phyloP scores from a whole-genome alignment of 768 basidiomycete genomes.

The Leccinellum albellum region DNA sequence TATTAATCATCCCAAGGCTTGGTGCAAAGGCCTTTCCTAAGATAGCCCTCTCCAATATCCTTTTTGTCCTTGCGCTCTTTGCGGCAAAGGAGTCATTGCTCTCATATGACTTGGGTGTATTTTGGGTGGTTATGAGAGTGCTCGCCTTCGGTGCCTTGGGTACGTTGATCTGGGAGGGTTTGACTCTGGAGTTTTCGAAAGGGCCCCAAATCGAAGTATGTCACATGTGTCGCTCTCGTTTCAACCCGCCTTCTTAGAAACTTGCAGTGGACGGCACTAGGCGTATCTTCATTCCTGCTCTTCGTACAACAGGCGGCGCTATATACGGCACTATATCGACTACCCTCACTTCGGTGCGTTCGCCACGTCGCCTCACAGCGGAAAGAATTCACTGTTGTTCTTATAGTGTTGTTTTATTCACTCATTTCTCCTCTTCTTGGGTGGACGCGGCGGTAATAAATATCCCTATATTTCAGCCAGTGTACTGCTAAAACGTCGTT shows the following conservation, averaged over 20 bases:
- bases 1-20: conserved; percentile 37
- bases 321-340: conserved; percentile 63
- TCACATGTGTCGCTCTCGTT: conserved; percentile 3
- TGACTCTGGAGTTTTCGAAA: conserved; percentile 51
- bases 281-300: conserved; percentile 59
- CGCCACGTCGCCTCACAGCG: neutral
- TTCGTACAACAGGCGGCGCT: conserved; percentile 68
- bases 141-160: conserved; percentile 70
- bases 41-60: conserved; percentile 56
- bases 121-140: conserved; percentile 74
- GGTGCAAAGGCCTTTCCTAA: conserved; percentile 50
- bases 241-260: conserved; percentile 10
- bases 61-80: conserved; percentile 61
- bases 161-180: conserved; percentile 55
- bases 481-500: neutral
- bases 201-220: conserved; percentile 59
- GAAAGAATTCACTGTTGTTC: neutral
- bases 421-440: conserved; percentile 70
- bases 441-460: conserved; percentile 45
- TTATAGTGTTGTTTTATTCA: conserved; percentile 61
- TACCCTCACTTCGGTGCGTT: conserved; percentile 63
- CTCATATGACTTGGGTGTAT: conserved; percentile 61
- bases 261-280: conserved; percentile 66
- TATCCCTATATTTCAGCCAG: conserved; percentile 43
- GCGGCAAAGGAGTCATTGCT: conserved; percentile 66